phyloP scores from a whole-genome alignment of 139 green algal species.

The Coelastrella sp. region DNA sequence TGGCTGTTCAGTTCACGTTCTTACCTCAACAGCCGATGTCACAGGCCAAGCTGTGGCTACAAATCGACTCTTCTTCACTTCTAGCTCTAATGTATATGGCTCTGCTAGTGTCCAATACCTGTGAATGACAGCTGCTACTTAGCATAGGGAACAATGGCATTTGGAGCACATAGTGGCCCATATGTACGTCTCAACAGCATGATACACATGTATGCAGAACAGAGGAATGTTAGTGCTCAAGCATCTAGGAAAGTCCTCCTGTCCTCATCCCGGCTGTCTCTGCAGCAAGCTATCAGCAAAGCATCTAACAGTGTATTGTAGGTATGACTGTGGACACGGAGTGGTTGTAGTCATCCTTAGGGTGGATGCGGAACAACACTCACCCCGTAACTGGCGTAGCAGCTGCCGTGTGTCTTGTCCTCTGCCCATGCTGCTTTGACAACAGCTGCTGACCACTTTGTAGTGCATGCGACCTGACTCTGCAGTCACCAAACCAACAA shows the following conservation, averaged over 20 bases:
- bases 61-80: slow-evolving; percentile 69
- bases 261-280: no score
- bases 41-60: slow-evolving; percentile 78
- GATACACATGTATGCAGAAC: no score
- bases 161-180: no score
- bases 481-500: background rate
- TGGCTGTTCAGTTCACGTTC: background rate
- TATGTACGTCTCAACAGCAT: no score
- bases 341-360: background rate
- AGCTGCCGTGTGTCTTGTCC: background rate
- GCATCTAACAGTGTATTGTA: no score
- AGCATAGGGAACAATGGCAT: background rate
- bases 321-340: background rate
- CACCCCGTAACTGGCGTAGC: background rate
- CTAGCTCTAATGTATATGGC: slow-evolving; percentile 18
- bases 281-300: no score
- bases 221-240: no score
- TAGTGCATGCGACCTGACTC: background rate
- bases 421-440: slow-evolving; percentile 19
- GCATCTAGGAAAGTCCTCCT: no score
- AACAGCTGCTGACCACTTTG: slow-evolving; percentile 2
- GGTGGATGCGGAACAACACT: background rate
- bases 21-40: slow-evolving; percentile 50
- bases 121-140: background rate
- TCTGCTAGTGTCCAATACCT: slow-evolving; percentile 54